Conservation (phyloP, 1,284 basidiomycete genomes). For the Puccinia coronata region DNA sequence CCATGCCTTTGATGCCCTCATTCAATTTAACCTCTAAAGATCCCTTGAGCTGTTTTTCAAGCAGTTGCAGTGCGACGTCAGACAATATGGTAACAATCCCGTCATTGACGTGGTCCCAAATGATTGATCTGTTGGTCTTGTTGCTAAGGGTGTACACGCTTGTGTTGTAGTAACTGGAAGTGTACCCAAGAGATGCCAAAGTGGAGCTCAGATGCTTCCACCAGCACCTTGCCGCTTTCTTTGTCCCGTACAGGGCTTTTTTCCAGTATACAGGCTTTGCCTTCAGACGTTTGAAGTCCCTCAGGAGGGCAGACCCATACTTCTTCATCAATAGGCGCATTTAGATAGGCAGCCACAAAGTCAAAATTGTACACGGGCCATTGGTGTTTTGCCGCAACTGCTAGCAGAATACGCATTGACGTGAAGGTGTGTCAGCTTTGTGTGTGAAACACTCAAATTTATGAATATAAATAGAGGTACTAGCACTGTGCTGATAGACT, state of each 20-base stretch:
- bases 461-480: no score
- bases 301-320: not conserved
- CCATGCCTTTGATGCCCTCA: not conserved
- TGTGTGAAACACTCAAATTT: no score
- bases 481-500: no score
- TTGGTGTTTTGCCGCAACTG: not conserved
- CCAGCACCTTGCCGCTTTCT: slow-evolving; percentile 9
- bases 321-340: not conserved
- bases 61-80: not conserved
- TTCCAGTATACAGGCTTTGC: not conserved
- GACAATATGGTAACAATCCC: not conserved
- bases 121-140: not conserved
- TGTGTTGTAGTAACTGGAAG: not conserved
- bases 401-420: not conserved
- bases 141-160: not conserved
- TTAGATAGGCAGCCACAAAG: not conserved
- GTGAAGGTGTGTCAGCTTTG: no score
- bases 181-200: not conserved
- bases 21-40: not conserved
- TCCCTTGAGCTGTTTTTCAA: not conserved
- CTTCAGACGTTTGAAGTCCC: not conserved
- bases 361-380: not conserved
- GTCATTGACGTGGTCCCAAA: not conserved
- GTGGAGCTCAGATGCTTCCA: not conserved
- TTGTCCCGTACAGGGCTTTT: slow-evolving; percentile 4